Conservation (phyloP, 1,284 basidiomycete species). For the Quambalaria eucalypti region DNA sequence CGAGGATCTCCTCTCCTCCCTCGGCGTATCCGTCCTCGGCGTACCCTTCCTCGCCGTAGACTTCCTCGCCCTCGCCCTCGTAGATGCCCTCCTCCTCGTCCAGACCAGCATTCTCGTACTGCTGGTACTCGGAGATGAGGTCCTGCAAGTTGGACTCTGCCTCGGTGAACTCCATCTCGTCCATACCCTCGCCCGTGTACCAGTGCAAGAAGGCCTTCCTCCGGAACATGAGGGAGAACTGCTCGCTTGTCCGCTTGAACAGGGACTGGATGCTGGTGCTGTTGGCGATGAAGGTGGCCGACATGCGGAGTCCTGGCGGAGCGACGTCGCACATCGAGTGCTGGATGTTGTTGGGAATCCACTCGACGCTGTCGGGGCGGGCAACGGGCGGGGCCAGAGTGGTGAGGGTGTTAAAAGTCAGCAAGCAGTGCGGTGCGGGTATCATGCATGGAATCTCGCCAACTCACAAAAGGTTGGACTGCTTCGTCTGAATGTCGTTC, state of each 20-base stretch:
- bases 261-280: conserved; percentile 43
- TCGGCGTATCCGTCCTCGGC: no score
- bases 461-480: conserved; percentile 14
- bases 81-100: conserved; percentile 6
- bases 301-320: conserved; percentile 44
- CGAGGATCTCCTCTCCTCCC: no score
- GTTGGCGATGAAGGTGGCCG: conserved; percentile 48
- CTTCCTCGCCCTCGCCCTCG: conserved; percentile 8
- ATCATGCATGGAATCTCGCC: no score
- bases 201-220: conserved; percentile 48
- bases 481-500: conserved; percentile 34
- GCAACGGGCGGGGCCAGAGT: no score
- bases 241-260: conserved; percentile 42
- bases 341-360: conserved; percentile 47
- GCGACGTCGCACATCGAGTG: conserved; percentile 46
- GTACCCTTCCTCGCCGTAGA: no score
- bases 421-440: no score
- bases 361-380: no score
- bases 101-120: conserved; percentile 24
- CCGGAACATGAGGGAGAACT: conserved; percentile 47
- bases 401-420: no score
- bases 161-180: conserved; percentile 49
- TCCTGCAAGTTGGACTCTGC: conserved; percentile 47
- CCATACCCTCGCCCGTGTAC: conserved; percentile 49
- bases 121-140: conserved; percentile 50